Conservation (phyloP, 2,329 filamentous ascomycete genomes). For the Tolypocladium ovalisporum region DNA sequence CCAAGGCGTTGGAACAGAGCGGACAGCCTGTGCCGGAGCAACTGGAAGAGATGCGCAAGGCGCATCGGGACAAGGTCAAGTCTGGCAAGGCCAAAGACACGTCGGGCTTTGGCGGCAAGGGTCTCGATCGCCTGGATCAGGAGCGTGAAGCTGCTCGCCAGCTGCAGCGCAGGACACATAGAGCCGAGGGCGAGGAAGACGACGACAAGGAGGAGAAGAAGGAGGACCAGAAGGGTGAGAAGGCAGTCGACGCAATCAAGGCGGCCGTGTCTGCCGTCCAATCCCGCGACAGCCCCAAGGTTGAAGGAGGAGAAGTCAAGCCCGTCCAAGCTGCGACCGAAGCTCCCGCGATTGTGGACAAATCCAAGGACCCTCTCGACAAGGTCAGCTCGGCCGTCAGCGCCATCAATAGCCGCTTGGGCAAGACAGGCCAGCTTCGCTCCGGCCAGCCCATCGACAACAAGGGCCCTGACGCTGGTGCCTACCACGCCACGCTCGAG, state of each 20-base stretch:
- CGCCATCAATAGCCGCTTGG: slow-evolving; percentile 82
- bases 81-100: slow-evolving; percentile 81
- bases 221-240: slow-evolving; percentile 62
- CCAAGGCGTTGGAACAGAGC: slow-evolving; percentile 86
- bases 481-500: slow-evolving; percentile 92
- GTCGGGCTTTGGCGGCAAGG: slow-evolving; percentile 89
- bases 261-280: slow-evolving; percentile 48
- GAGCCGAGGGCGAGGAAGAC: slow-evolving; percentile 75
- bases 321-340: slow-evolving; percentile 27
- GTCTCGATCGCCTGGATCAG: slow-evolving; percentile 81
- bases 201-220: slow-evolving; percentile 74
- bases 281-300: slow-evolving; percentile 38
- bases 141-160: slow-evolving; percentile 80
- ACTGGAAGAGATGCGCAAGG: slow-evolving; percentile 53
- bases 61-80: slow-evolving; percentile 84
- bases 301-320: slow-evolving; percentile 26
- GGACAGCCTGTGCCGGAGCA: slow-evolving; percentile 70
- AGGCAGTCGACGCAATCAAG: slow-evolving; percentile 54
- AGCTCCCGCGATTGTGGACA: slow-evolving; percentile 45
- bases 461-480: slow-evolving; percentile 92
- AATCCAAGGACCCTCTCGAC: slow-evolving; percentile 62
- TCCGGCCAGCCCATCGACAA: slow-evolving; percentile 95
- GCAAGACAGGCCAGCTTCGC: slow-evolving; percentile 78
- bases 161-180: slow-evolving; percentile 80
- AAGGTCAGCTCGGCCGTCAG: slow-evolving; percentile 84